phyloP scores from a whole-genome alignment of 148 eudicot species.

The Fallopia convolvulus region DNA sequence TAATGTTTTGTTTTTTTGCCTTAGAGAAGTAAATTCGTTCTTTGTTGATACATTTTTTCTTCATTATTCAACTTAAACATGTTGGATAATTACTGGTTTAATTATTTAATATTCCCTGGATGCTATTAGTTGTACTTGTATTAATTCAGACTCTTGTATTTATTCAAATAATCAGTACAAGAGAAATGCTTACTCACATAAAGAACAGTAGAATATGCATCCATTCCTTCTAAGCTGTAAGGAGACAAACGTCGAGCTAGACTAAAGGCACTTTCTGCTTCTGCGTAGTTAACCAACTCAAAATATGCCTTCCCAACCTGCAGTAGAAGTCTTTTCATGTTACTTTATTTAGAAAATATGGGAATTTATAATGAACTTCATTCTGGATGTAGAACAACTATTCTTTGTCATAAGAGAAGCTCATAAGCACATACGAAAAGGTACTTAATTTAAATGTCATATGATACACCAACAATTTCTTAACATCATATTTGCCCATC shows the following conservation, averaged over 20 bases:
- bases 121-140: too few species aligned
- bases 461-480: neutral
- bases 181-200: constrained; percentile 53
- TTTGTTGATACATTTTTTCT: neutral
- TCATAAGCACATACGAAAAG: neutral
- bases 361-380: neutral
- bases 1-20: neutral
- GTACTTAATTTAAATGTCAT: neutral
- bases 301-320: constrained; percentile 93
- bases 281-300: constrained; percentile 87
- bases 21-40: neutral
- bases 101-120: too few species aligned
- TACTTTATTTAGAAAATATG: constrained; percentile 1
- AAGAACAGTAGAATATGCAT: constrained; percentile 82
- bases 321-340: constrained; percentile 11
- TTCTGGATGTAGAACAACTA: neutral
- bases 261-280: constrained; percentile 91
- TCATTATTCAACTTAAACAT: neutral
- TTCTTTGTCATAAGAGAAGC: neutral
- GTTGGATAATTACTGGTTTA: too few species aligned
- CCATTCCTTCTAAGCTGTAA: constrained; percentile 96
- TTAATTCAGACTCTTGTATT: too few species aligned
- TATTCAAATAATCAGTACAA: neutral
- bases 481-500: neutral
- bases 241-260: constrained; percentile 85